Conservation (phyloP, 768 basidiomycete genomes). For the Phaeotremella fagi region DNA sequence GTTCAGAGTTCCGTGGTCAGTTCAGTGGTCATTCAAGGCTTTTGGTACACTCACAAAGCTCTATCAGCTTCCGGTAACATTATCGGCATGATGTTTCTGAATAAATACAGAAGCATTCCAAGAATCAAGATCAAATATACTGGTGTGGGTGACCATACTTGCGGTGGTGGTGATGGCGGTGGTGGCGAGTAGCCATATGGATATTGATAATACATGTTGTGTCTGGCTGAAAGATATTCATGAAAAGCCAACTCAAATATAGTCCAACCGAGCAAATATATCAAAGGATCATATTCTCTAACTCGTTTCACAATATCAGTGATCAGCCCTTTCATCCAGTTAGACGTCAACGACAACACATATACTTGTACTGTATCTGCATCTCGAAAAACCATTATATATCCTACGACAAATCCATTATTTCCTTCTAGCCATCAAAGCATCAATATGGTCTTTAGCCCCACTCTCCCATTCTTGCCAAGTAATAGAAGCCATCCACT, state of each 20-base stretch:
- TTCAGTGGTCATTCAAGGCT: no score
- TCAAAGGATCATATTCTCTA: no score
- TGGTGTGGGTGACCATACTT: slow-evolving; percentile 11
- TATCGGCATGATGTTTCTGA: slow-evolving; percentile 27
- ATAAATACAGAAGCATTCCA: slow-evolving; percentile 38
- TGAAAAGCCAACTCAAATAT: no score
- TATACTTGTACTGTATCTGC: no score
- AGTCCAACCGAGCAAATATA: no score
- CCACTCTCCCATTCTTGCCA: slow-evolving; percentile 45
- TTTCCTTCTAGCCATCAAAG: slow-evolving; percentile 34
- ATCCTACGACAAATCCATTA: neutral
- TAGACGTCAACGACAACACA: no score
- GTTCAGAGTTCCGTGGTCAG: no score
- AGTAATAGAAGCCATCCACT: slow-evolving; percentile 36
- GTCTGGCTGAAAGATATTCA: no score
- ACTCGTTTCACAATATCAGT: no score
- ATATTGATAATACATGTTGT: neutral
- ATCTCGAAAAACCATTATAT: neutral
- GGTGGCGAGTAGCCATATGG: neutral
- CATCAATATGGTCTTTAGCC: slow-evolving; percentile 33
- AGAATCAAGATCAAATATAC: slow-evolving; percentile 34
- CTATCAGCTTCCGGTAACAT: slow-evolving; percentile 26
- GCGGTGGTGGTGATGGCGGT: neutral
- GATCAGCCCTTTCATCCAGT: no score
- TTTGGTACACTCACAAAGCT: slow-evolving; percentile 18